These are phyloP conservation scores for Coemansia sp. DNA, from an alignment of 192 early-diverging fungal species.

Conservation along the genomic window DNA sequence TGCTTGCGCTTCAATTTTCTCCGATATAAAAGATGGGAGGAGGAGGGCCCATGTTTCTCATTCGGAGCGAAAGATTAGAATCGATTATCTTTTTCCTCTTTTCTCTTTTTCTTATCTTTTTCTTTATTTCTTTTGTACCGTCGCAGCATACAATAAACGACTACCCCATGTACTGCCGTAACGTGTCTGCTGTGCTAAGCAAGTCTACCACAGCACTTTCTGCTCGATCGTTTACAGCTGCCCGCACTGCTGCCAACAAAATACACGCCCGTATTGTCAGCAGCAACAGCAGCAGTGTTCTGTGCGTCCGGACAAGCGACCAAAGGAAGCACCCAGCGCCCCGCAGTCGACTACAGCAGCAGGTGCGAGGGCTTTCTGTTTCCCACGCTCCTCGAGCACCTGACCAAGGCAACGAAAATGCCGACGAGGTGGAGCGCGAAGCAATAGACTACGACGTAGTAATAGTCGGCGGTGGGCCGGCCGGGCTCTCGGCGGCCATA, in stretches of 20 bases:
- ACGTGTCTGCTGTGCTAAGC: neutral
- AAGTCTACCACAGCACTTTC: neutral
- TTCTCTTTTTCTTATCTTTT: constrained; percentile 1
- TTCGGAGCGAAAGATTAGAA: no score
- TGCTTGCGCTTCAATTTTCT: no score
- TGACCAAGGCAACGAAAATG: neutral
- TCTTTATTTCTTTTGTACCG: neutral
- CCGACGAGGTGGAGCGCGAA: constrained; percentile 45
- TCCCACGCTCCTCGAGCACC: neutral
- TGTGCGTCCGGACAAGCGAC: neutral
- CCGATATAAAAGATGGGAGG: no score
- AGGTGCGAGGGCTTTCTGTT: neutral
- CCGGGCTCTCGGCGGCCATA: constrained; percentile 94
- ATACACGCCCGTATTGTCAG: neutral
- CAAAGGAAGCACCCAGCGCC: neutral
- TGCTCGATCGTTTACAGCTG: neutral
- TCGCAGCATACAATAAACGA: neutral
- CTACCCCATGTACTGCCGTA: constrained; percentile 1
- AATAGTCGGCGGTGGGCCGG: constrained; percentile 93
- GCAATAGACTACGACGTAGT: constrained; percentile 93
- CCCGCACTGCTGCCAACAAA: neutral
- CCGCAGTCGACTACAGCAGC: neutral
- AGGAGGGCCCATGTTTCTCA: no score
- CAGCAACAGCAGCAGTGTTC: neutral
- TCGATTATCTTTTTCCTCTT: neutral